Base-by-base conservation (phyloP, 129 eudicot species). In the Saussurea involucrata region DNA sequence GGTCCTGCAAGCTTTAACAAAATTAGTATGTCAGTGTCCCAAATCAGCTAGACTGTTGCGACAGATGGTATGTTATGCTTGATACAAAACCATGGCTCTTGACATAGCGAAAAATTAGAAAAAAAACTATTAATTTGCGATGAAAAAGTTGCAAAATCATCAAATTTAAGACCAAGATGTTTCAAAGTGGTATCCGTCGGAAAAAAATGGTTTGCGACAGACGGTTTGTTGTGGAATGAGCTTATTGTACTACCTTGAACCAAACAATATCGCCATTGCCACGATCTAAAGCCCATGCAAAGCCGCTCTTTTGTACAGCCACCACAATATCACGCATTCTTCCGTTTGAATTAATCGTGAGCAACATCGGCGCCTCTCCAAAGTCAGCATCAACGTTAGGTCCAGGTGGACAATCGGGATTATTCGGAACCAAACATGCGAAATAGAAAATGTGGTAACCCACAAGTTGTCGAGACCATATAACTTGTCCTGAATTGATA, bases 311-410 rank as follows among this genome's bases (percentile, higher is more conserved):
- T 74, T 88, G 96, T 58, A 88, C 91, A 1, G 93, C 88, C 1
- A 78, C 87, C 2, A 81, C 91, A 9, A 88, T 24, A 64, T 84
- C 91, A 32, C 75, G 83, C 8, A 22, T n/a, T 33, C 10, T 75
- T 36, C 88, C 72, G 21, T 84, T 82, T 7, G 76, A 68, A 2
- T 0, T 46, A 6, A 82, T 53, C 1, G 77, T 86, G 20, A 90
- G 83, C 89, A 88, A 46, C 90, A 87, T 87, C 1, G 92, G 92
- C 4, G 83, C 96, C 78, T 90, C 96, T 2, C 96, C 96, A 29
- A 91, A 88, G 60, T 91, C 97, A 0, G 93, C 90, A 24, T 88
- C 91, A 1, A 81, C 33, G 36, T 82, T 91, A 4, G 96, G 91
- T 15, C 91, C 93, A 0, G 83, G 80, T 3, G 93, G 96, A 83